phyloP scores from a whole-genome alignment of 1,139 yeast genomes.

The Nakaseomyces glabratus region DNA sequence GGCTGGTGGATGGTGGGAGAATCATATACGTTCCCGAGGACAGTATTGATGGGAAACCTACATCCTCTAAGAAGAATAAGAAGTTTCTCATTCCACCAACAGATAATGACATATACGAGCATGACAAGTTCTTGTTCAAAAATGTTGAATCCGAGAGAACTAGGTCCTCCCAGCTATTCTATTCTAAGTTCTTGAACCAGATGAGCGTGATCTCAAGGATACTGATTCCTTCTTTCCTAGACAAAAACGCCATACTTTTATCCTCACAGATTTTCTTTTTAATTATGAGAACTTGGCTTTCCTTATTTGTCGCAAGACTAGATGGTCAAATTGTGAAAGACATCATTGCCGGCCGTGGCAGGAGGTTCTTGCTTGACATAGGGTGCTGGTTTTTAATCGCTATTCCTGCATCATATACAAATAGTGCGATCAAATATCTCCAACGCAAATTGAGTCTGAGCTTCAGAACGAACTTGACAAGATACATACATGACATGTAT shows the following conservation, averaged over 20 bases:
- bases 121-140: slow-evolving; percentile 34
- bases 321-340: slow-evolving; percentile 92
- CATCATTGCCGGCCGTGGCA: slow-evolving; percentile 74
- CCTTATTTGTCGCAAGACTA: slow-evolving; percentile 73
- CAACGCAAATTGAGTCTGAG: slow-evolving; percentile 71
- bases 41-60: slow-evolving; percentile 9
- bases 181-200: slow-evolving; percentile 66
- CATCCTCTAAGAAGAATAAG: slow-evolving; percentile 21
- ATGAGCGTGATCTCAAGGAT: slow-evolving; percentile 72
- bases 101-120: slow-evolving; percentile 34
- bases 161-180: slow-evolving; percentile 36
- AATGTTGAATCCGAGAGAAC: slow-evolving; percentile 30
- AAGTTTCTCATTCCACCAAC: slow-evolving; percentile 34
- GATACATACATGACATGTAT: slow-evolving; percentile 86
- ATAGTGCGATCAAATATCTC: slow-evolving; percentile 78
- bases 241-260: slow-evolving; percentile 59
- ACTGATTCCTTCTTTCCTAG: slow-evolving; percentile 62
- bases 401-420: slow-evolving; percentile 87
- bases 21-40: slow-evolving; percentile 43
- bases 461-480: slow-evolving; percentile 73
- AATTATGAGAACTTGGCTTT: slow-evolving; percentile 77
- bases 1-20: slow-evolving; percentile 46
- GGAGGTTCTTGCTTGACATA: slow-evolving; percentile 66
- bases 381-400: slow-evolving; percentile 84
- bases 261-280: slow-evolving; percentile 68